These are phyloP conservation scores for Fusarium nurragi DNA, from an alignment of 2,329 filamentous ascomycete species.

Conservation along the genomic window DNA sequence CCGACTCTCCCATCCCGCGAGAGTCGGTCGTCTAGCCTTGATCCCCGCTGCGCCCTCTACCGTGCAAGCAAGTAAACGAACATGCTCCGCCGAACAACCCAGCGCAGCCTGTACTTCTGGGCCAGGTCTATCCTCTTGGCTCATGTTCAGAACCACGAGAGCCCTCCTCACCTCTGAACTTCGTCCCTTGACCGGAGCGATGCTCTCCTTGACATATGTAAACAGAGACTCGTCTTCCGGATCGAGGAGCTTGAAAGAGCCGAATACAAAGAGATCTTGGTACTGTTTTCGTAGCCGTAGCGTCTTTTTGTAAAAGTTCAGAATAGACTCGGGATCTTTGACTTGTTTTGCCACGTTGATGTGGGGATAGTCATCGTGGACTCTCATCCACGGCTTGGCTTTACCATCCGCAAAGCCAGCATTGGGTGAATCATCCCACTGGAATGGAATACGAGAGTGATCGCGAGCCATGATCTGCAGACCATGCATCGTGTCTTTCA, in stretches of 20 bases:
- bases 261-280: constrained; percentile 69
- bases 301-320: constrained; percentile 67
- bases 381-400: constrained; percentile 72
- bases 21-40: not conserved
- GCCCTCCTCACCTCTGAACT: constrained; percentile 44
- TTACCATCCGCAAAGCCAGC: constrained; percentile 66
- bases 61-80: constrained; percentile 45
- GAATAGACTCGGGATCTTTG: constrained; percentile 58
- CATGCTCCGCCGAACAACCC: constrained; percentile 21
- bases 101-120: constrained; percentile 41
- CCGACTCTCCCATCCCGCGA: constrained; percentile 35
- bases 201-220: constrained; percentile 59
- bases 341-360: constrained; percentile 66
- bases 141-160: constrained; percentile 60
- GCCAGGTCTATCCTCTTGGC: constrained; percentile 46
- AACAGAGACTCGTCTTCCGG: constrained; percentile 65
- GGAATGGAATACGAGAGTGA: constrained; percentile 72
- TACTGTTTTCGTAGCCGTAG: constrained; percentile 63
- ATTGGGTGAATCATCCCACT: constrained; percentile 67
- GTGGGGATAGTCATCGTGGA: constrained; percentile 65
- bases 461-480: constrained; percentile 69
- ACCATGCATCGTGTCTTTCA: constrained; percentile 59
- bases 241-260: constrained; percentile 64
- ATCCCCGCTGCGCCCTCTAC: not conserved
- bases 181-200: constrained; percentile 13